phyloP scores from a whole-genome alignment of 805 yeast genomes.

The Wilhelminamyces savonicus region DNA sequence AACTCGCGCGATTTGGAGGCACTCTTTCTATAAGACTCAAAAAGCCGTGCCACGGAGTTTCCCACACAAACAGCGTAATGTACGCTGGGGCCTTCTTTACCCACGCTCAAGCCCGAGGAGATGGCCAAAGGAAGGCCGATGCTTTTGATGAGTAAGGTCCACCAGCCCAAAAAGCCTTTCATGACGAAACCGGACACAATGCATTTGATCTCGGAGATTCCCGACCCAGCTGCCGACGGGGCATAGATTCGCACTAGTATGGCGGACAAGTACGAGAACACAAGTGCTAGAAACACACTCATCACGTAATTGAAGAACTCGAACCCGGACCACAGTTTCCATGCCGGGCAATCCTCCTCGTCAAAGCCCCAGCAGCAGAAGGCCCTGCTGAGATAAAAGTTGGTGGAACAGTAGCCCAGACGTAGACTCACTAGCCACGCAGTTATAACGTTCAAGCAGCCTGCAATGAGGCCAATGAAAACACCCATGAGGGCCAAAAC shows the following conservation, averaged over 20 bases:
- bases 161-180: conserved; percentile 67
- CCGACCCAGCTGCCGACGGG: conserved; percentile 94
- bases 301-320: conserved; percentile 44
- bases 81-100: conserved; percentile 97
- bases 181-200: conserved; percentile 85
- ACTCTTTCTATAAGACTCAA: conserved; percentile 38
- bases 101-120: conserved; percentile 88
- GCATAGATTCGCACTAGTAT: conserved; percentile 63
- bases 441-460: conserved; percentile 70
- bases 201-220: conserved; percentile 93
- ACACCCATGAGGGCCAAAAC: conserved; percentile 72
- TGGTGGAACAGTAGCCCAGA: conserved; percentile 68
- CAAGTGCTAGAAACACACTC: conserved; percentile 53
- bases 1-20: conserved; percentile 50
- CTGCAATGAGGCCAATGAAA: conserved; percentile 78
- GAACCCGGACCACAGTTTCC: conserved; percentile 61
- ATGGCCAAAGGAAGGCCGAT: conserved; percentile 84
- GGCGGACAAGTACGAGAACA: conserved; percentile 63
- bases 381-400: conserved; percentile 62
- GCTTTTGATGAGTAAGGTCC: conserved; percentile 70
- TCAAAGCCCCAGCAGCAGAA: conserved; percentile 78
- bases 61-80: conserved; percentile 99
- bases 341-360: conserved; percentile 47
- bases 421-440: conserved; percentile 80
- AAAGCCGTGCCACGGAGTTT: conserved; percentile 56